Evolutionary conservation across 345 rosid genomes (phyloP), one percentile per base, ranked within the genome.

Genomic region (Psidium guajava): DNA sequence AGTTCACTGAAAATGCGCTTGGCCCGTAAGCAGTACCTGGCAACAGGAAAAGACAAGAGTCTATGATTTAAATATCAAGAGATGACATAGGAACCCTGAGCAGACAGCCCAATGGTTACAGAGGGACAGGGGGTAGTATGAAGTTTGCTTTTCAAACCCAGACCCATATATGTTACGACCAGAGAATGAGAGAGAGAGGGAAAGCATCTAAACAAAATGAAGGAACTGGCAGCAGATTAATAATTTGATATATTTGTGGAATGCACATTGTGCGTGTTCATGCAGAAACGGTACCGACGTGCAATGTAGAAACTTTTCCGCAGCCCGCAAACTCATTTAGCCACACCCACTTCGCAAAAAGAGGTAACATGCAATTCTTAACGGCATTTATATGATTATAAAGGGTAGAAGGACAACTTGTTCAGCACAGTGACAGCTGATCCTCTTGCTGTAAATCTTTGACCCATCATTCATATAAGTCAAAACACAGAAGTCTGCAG

Each of bases 1-100:
- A 95, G 89, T 52, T 93, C 93, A 83, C 91, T 83, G 83, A 94
- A 92, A 77, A 94, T 86, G 80, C 86, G 89, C 87, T 94, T 94
- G 61, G 95, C 94, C 54, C 94, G 92, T 84, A 86, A 44, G 86
- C 94, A 92, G 83, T 92, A 92, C 88, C 94, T 90, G 88, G 15
- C 13, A 82, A 83, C 54, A 83, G 18, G 36, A 85, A 42, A 55
- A 73, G 83, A 5, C 16, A 32, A 61, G 44, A 8, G 47, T 36
- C 77, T 36, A 32, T 18, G 13, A 1, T 32, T 40, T 69, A 0
- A 69, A 16, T 36, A 69, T 69, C 77, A 69, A 64, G 44, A 69
- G 77, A 69, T 40, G 47, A 4, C 24, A 36, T 1, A 9, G 24
- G 44, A 16, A 53, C 54, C 54, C 54, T 53, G 54, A 53, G 6